A percentile compares a stretch with the other conserved stretches of the same genome.
Conservation (phyloP, 306 rosid species). For the Pyrus pyrifolia region DNA sequence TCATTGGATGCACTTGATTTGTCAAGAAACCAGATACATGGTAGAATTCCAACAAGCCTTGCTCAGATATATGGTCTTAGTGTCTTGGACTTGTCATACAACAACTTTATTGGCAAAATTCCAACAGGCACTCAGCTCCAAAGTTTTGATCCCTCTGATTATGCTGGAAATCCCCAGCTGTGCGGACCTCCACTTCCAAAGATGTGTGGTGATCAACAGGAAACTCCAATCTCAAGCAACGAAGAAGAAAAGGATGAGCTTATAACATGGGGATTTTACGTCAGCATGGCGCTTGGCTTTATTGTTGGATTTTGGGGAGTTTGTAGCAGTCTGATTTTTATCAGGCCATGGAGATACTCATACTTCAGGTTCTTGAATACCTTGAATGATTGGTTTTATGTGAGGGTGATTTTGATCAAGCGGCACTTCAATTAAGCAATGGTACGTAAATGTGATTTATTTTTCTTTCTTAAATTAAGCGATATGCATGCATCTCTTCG, state of each 20-base stretch:
- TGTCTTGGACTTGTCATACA: too few relatives aligned
- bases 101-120: background rate
- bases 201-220: background rate
- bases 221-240: too few relatives aligned
- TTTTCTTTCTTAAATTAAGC: too few relatives aligned
- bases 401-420: background rate
- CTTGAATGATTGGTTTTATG: slow-evolving; percentile 1
- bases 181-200: slow-evolving; percentile 7
- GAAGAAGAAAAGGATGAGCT: background rate
- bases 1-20: too few relatives aligned
- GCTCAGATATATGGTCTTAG: background rate
- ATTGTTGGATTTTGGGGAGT: slow-evolving; percentile 28
- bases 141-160: background rate
- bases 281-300: slow-evolving; percentile 6
- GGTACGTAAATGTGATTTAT: background rate
- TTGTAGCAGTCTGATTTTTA: slow-evolving; percentile 12
- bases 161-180: slow-evolving; percentile 2
- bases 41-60: too few relatives aligned
- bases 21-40: too few relatives aligned
- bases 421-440: too few relatives aligned
- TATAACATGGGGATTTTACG: slow-evolving; percentile 5
- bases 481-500: too few relatives aligned
- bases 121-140: slow-evolving; percentile 1
- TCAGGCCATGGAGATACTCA: slow-evolving; percentile 14
- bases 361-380: slow-evolving; percentile 17